Evolutionary conservation across 2,329 filamentous ascomycete genomes (phyloP), one percentile per base, ranked within the genome.

Genomic region (Clarireedia monteithiana): DNA sequence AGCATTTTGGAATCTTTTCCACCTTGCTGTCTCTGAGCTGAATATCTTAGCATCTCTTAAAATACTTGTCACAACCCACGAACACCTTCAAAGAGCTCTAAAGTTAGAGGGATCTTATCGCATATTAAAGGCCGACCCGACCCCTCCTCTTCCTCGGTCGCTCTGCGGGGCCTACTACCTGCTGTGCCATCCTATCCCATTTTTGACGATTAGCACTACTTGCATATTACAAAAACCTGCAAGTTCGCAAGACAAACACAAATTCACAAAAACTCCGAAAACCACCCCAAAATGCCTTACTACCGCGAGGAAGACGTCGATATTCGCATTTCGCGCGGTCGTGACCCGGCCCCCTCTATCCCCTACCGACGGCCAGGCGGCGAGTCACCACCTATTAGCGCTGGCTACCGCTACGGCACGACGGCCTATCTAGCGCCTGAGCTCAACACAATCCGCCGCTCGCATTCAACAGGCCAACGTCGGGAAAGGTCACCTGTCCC

Each of bases 231-330:
- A 34, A 34, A 34, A 4, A 30, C 24, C 17, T 23, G 2, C 15
- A 20, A 12, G 39, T 4, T 15, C 24, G 4, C 27, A 42, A 23
- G n/a, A 49, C 7, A 42, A 24, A 54, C 23, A 40, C 15, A 38
- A 20, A 36, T 36, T 36, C 46, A 44, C 39, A 54, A 47, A 45
- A 47, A 30, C 4, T 9, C 9, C 4, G 6, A 12, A 23, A 15
- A 1, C 2, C 5, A 34, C 24, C n/a, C n/a, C 27, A 26, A 30
- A 42, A 50, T 42, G 34, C 60, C 45, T 64, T 73, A 75, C 54
- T 73, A 76, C 55, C 75, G 78, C 60, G 78, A 82, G 36, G 79
- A 81, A 30, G 80, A 83, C 48, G 64, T 81, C 50, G 76, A 83
- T 62, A 73, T 82, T 61, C 77, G 70, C 46, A 54, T 58, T 26